Percentiles rank a stretch among this genome's conserved stretches.
These are phyloP conservation scores for Apiotrichum laibachii DNA, from an alignment of 1,284 basidiomycete genomes.

Conservation along the genomic window DNA sequence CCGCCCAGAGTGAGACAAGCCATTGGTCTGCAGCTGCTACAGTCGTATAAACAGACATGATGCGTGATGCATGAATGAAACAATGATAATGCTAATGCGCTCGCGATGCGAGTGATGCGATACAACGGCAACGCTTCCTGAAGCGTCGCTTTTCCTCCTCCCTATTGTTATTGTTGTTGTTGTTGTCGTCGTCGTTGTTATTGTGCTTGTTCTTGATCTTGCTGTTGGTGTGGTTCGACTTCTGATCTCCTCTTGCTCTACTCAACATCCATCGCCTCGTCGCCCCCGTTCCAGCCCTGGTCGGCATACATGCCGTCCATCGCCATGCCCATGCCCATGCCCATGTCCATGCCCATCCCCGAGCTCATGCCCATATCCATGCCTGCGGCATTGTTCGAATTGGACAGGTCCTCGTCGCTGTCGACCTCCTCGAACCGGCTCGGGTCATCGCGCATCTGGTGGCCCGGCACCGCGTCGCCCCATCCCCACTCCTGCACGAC, in stretches of 20 bases:
- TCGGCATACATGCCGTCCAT: too few relatives aligned
- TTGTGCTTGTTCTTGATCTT: not conserved
- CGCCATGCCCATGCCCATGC: not conserved
- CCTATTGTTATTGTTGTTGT: too few relatives aligned
- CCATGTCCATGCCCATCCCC: not conserved
- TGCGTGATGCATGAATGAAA: not conserved
- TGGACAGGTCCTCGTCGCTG: slow-evolving; percentile 17
- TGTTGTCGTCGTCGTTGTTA: too few relatives aligned
- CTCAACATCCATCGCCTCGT: slow-evolving; percentile 17
- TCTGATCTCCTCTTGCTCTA: not conserved
- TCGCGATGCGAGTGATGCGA: not conserved
- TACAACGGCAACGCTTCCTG: not conserved
- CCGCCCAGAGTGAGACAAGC: too few relatives aligned
- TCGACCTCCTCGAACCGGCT: slow-evolving; percentile 17
- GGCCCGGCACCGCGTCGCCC: not conserved
- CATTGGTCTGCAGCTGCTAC: too few relatives aligned
- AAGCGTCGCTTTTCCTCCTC: too few relatives aligned
- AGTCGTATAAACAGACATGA: not conserved
- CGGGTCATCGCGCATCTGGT: not conserved
- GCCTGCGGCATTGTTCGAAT: not conserved
- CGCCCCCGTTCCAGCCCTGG: not conserved
- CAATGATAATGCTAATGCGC: not conserved
- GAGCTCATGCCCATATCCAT: not conserved
- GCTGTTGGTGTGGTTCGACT: not conserved
- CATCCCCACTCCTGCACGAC: slow-evolving; percentile 18